Evolutionary conservation across 1,284 basidiomycete genomes (phyloP), one percentile per base, ranked within the genome.

Genomic region (Cryptococcus sp.): DNA sequence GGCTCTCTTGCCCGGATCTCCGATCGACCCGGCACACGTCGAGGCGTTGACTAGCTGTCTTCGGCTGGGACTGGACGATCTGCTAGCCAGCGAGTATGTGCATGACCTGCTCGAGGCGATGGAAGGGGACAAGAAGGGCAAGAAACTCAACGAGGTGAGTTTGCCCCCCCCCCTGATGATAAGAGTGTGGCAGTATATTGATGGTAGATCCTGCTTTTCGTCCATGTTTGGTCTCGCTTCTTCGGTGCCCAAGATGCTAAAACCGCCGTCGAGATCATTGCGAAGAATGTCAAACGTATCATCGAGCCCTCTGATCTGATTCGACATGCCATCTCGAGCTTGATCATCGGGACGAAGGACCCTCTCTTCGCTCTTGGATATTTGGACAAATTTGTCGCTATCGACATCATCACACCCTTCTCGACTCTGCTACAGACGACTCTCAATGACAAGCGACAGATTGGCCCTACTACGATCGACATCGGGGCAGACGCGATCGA

Each of bases 141-240:
- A 56, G 37, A 47, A 53, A 1, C 19, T 51, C 4, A 21, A 43
- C 12, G 24, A 50, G 16, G 58, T 60, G 23, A 38, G 60, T 60
- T 31, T n/a, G n/a, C n/a, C 12, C 4, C 16, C 24, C 7, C 5
- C 16, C 16, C 16, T 24, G 11, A 28, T 10, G 18, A 14, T 14
- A 1, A 23, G 14, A 25, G 34, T 16, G 22, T 28, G 6, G 10
- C 5, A 44, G 3, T 21, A 28, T 19, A 5, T 26, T 44, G n/a
- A n/a, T 36, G 40, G 50, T 24, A 66, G 54, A 54, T 37, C 18
- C 47, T 68, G 18, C 16, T 38, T 14, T 37, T 53, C 5, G 25
- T 63, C 3, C 35, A 33, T 9, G 65, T 64, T 0, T 70, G 68
- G 68, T 57, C 53, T 1, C 48, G 52, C 9, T 67, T 68, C 56